phyloP scores from a whole-genome alignment of 208 protist species.

The Phytomonas sp. region DNA sequence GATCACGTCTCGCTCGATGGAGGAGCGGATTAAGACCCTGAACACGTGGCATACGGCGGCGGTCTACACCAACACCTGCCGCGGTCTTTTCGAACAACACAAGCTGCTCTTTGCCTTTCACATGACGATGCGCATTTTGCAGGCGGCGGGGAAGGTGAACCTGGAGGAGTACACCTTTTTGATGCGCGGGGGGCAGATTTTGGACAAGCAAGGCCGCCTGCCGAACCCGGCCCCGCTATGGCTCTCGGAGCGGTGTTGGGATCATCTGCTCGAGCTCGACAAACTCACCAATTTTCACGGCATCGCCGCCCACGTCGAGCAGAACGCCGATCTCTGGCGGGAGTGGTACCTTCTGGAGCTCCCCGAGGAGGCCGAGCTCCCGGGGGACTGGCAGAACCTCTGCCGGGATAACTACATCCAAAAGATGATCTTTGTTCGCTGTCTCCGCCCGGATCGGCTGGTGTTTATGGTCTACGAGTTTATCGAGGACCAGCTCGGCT shows the following conservation, averaged over 20 bases:
- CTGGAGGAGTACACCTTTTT: conserved; percentile 97
- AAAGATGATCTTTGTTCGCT: conserved; percentile 96
- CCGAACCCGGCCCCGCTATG: conserved; percentile 94
- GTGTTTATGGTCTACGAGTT: conserved; percentile 95
- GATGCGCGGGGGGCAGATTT: conserved; percentile 92
- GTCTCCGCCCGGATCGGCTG: conserved; percentile 95
- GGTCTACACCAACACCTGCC: conserved; percentile 97
- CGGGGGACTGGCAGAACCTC: conserved; percentile 93
- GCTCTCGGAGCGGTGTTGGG: conserved; percentile 94
- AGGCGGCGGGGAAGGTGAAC: conserved; percentile 85
- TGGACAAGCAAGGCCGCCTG: conserved; percentile 90
- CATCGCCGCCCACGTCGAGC: conserved; percentile 93
- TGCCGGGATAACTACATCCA: conserved; percentile 90
- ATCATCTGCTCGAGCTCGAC: conserved; percentile 96
- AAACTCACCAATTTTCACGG: conserved; percentile 94
- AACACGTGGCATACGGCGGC: conserved; percentile 96
- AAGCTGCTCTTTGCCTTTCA: conserved; percentile 99
- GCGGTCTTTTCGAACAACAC: conserved; percentile 97
- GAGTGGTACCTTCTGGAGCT: conserved; percentile 91
- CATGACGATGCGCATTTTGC: conserved; percentile 96
- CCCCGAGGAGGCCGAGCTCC: conserved; percentile 93
- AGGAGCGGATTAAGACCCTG: conserved; percentile 91
- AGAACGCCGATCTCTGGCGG: conserved; percentile 90
- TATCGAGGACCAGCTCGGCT: conserved; percentile 91
- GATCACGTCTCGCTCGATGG: conserved; percentile 73